Evolutionary conservation across 2,329 filamentous ascomycete species (phyloP), one percentile per base, ranked within the genome.

Genomic region (Monilinia aucupariae): DNA sequence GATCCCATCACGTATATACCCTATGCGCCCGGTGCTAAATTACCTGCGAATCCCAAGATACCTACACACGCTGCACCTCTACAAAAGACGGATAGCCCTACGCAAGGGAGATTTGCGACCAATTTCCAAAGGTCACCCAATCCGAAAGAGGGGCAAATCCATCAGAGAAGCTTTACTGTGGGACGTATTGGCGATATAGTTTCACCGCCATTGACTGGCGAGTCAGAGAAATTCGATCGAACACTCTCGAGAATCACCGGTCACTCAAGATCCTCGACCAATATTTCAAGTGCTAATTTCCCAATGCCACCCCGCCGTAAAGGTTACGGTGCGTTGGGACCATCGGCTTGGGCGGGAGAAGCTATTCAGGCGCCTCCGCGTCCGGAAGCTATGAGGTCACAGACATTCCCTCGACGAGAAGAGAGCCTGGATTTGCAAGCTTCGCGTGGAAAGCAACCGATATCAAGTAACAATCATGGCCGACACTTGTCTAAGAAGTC

Each of bases 51-150:
- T 66, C 82, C 83, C 32, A 74, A 73, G 41, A 71, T 71, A 1
- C 74, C 75, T 67, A 76, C 72, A 22, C 76, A 75, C 64, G 76
- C 74, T 55, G 78, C 74, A 59, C 70, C 90, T 34, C 70, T 88
- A 68, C 80, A 83, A 66, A 82, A 85, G 59, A 84, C 90, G 80
- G 82, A 89, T 68, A 81, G 78, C 10, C 87, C 90, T 70, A 80
- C 84, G 1, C 84, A 87, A 1, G 87, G 85, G 0, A 87, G 87
- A 0, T 89, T 90, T 69, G 84, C 85, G 66, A 73, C 80, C 39
- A 75, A 71, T 66, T 75, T 76, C 67, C 71, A 61, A 70, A 66
- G 62, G 63, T 66, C 53, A 66, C 69, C 22, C 41, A 60, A 43
- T 64, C 67, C 66, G 67, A 41, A 63, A 67, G 32, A 68, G 68